phyloP scores from a whole-genome alignment of 2,329 filamentous ascomycete species.

The Dactylonectria macrodidyma region DNA sequence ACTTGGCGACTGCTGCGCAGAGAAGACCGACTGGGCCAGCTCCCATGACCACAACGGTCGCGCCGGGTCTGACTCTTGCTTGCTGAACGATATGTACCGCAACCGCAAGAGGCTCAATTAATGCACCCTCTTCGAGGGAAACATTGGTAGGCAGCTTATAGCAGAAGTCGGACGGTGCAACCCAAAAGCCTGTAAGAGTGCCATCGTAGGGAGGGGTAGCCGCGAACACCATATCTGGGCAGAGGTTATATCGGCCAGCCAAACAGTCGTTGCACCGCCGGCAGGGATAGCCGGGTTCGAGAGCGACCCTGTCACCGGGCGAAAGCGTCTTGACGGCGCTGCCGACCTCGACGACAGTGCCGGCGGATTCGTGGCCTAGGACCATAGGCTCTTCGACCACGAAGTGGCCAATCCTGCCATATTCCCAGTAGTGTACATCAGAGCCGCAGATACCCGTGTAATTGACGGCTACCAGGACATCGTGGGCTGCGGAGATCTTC shows the following conservation, averaged over 20 bases:
- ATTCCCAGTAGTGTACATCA: constrained; percentile 16
- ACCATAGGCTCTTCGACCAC: constrained; percentile 84
- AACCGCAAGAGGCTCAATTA: constrained; percentile 89
- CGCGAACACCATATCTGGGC: constrained; percentile 87
- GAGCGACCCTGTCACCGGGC: constrained; percentile 84
- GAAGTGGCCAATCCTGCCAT: constrained; percentile 11
- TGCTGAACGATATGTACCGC: constrained; percentile 87
- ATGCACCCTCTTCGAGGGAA: constrained; percentile 85
- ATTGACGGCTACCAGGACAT: constrained; percentile 19
- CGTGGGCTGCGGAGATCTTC: constrained; percentile 5
- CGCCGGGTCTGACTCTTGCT: constrained; percentile 78
- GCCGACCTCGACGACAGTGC: constrained; percentile 81
- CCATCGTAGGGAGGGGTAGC: constrained; percentile 92
- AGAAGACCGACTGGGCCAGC: constrained; percentile 74
- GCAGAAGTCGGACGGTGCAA: constrained; percentile 87
- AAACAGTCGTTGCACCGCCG: constrained; percentile 83
- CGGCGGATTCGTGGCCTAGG: constrained; percentile 76
- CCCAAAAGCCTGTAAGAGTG: constrained; percentile 85
- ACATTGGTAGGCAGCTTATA: constrained; percentile 86
- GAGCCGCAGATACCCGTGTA: constrained; percentile 22
- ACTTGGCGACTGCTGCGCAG: constrained; percentile 76
- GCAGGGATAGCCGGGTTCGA: constrained; percentile 93
- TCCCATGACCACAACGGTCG: constrained; percentile 85
- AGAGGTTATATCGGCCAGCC: constrained; percentile 90
- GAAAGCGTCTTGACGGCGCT: constrained; percentile 72